Conservation (phyloP, 2,329 filamentous ascomycete species). For the Talaromyces sp. region DNA sequence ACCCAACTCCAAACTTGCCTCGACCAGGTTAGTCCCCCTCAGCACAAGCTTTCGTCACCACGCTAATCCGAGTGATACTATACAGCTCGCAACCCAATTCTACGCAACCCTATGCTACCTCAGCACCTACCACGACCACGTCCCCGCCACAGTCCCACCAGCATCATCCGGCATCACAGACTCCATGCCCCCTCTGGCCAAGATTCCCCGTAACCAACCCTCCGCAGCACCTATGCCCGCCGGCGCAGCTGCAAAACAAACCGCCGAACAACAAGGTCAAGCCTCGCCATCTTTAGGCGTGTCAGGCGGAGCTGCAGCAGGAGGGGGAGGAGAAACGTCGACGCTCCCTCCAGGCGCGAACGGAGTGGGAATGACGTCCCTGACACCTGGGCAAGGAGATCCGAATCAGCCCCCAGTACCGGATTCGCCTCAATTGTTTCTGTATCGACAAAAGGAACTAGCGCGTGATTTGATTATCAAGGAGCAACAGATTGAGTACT, state of each 20-base stretch:
- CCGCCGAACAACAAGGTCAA: slow-evolving; percentile 19
- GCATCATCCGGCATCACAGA: slow-evolving; percentile 25
- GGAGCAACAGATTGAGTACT: slow-evolving; percentile 50
- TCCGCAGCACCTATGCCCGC: slow-evolving; percentile 34
- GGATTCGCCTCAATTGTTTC: slow-evolving; percentile 42
- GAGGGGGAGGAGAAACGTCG: slow-evolving; percentile 17
- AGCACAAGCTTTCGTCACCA: not conserved
- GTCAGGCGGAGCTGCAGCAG: not conserved
- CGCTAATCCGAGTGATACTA: not conserved
- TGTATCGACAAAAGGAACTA: slow-evolving; percentile 45
- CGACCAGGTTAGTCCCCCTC: slow-evolving; percentile 39
- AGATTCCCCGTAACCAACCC: slow-evolving; percentile 41
- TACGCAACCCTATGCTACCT: slow-evolving; percentile 51
- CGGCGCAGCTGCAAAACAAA: slow-evolving; percentile 20
- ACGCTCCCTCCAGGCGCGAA: slow-evolving; percentile 19
- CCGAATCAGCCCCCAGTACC: slow-evolving; percentile 36
- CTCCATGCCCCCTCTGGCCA: slow-evolving; percentile 39
- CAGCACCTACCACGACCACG: slow-evolving; percentile 46
- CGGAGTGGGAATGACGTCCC: slow-evolving; percentile 19
- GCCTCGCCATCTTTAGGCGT: slow-evolving; percentile 7
- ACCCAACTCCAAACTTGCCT: slow-evolving; percentile 52
- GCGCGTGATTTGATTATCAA: slow-evolving; percentile 50
- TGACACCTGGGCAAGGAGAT: slow-evolving; percentile 27
- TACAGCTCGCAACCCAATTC: slow-evolving; percentile 50
- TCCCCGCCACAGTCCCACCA: slow-evolving; percentile 34